Conservation (phyloP, 805 yeast genomes). For the Wickerhamiella shivajii region DNA sequence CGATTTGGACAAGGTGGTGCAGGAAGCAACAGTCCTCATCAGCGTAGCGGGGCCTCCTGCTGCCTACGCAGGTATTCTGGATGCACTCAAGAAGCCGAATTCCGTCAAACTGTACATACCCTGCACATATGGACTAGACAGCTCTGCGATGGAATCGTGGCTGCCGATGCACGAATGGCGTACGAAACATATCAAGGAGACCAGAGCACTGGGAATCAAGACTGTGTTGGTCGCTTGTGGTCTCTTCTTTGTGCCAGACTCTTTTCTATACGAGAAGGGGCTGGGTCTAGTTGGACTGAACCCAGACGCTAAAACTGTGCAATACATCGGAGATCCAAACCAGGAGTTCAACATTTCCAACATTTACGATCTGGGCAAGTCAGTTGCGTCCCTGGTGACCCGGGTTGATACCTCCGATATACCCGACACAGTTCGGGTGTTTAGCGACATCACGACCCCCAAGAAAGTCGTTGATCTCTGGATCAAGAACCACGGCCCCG, state of each 20-base stretch:
- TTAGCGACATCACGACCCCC: background rate
- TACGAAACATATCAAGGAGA: too few species aligned
- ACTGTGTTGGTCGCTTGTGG: background rate
- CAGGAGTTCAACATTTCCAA: background rate
- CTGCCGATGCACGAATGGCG: too few species aligned
- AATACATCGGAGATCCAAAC: background rate
- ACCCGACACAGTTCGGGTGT: background rate
- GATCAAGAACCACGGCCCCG: background rate
- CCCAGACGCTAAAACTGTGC: background rate
- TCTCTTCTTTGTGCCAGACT: background rate
- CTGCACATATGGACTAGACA: background rate
- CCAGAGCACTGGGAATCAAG: slow-evolving; percentile 2
- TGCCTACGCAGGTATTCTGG: background rate
- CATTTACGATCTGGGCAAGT: background rate
- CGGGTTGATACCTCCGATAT: background rate
- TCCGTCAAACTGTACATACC: slow-evolving; percentile 1
- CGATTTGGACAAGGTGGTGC: slow-evolving; percentile 2
- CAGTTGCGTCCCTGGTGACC: slow-evolving; percentile 1
- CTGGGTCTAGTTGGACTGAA: background rate
- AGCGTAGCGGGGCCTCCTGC: background rate
- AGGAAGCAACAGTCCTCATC: background rate
- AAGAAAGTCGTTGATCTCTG: background rate
- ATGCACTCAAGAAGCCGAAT: background rate
- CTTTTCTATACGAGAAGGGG: background rate
- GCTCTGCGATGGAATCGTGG: background rate